These are phyloP conservation scores for Neurospora sublineolata DNA, from an alignment of 495 filamentous ascomycete species.

Conservation along the genomic window DNA sequence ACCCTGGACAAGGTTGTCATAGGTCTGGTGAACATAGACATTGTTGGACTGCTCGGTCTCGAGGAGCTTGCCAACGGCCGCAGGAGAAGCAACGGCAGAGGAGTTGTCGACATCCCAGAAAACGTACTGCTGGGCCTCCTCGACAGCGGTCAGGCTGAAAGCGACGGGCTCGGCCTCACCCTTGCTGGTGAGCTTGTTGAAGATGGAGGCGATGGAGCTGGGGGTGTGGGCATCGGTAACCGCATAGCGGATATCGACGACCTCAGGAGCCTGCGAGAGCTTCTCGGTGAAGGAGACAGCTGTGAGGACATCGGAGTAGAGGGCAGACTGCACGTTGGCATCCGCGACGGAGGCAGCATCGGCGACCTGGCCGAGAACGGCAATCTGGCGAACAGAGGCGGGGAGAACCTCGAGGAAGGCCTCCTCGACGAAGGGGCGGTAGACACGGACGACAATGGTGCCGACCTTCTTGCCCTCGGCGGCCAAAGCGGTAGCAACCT, in stretches of 20 bases:
- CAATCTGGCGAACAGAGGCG: constrained; percentile 57
- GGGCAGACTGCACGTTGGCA: constrained; percentile 58
- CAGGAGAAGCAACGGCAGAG: constrained; percentile 47
- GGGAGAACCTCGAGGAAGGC: constrained; percentile 78
- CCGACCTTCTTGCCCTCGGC: constrained; percentile 66
- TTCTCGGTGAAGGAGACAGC: constrained; percentile 66
- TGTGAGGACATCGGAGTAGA: constrained; percentile 82
- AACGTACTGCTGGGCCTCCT: constrained; percentile 62
- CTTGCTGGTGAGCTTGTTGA: constrained; percentile 56
- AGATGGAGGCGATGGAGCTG: constrained; percentile 42
- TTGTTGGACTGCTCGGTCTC: constrained; percentile 65
- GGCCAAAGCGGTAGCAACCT: constrained; percentile 63
- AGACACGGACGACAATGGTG: constrained; percentile 81
- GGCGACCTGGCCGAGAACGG: constrained; percentile 51
- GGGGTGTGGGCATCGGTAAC: constrained; percentile 72
- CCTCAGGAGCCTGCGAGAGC: constrained; percentile 45
- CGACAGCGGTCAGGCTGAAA: constrained; percentile 25
- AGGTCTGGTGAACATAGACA: constrained; percentile 58
- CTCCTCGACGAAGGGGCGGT: constrained; percentile 88
- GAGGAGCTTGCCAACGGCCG: constrained; percentile 58
- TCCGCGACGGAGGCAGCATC: constrained; percentile 49
- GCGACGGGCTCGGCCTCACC: constrained; percentile 41
- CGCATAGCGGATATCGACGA: constrained; percentile 80
- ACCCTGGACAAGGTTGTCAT: constrained; percentile 82
- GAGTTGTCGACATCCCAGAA: constrained; percentile 92